Base-by-base conservation (phyloP, 2,329 filamentous ascomycete species). In the Aspergillus persii region DNA sequence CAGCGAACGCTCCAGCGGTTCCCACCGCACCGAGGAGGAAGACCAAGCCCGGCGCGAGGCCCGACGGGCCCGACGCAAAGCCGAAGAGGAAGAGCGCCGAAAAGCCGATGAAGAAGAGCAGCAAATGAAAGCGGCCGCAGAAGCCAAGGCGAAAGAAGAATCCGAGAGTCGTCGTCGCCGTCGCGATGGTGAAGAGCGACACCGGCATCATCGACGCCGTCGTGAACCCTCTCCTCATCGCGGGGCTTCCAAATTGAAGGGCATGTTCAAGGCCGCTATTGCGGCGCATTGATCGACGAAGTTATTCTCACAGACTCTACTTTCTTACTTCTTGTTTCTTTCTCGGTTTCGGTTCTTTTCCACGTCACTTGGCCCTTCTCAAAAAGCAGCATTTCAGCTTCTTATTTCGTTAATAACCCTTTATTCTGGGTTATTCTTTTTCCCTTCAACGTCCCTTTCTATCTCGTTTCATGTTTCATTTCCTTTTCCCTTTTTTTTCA, bases 1-100 rank as follows among this genome's bases (percentile, higher is more conserved):
- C 15, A 66, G 57, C 30, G 65, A 66, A 41, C 68, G 67, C 2
- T 69, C 71, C 30, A 65, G 57, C 39, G 66, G 66, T 15, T 67
- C 70, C 27, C 62, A 63, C 8, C 71, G 69, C 41, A 67, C 66
- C 26, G 74, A 71, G 44, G 71, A 73, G 51, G 71, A 73, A 47
- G 64, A 65, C 23, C 66, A 62, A 6, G 54, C 64, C 46, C 69
- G 71, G 44, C 62, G 64, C 5, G 64, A 69, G 57, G 61, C 60
- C 53, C 63, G 70, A 60, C 65, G 63, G 55, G 58, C 65, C 29
- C 60, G 67, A 57, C 66, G 66, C 27, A 66, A 64, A 49, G 57
- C 59, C 11, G 67, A 67, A 60, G 60, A 62, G 60, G 57, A 66
- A 57, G 62, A 61, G 49, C 57, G 36, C 36, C 36, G 36, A 41